Percentiles rank a stretch among this genome's conserved stretches.
Conservation (phyloP, 257 asterid genomes). For the Rhazya stricta region DNA sequence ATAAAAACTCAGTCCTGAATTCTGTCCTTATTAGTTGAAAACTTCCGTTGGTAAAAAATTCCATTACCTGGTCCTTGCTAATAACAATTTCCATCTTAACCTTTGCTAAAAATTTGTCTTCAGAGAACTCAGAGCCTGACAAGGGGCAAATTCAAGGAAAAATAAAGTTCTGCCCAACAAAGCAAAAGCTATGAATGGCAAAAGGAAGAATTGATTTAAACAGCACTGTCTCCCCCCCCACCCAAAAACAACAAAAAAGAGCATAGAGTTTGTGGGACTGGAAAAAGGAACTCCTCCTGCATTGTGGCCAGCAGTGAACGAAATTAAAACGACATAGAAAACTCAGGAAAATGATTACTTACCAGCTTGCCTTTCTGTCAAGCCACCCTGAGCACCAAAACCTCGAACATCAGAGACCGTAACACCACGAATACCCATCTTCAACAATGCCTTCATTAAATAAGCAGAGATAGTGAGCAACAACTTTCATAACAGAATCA, state of each 20-base stretch:
- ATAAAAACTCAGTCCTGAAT: neutral
- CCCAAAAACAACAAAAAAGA: neutral
- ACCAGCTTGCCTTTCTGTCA: conserved; percentile 94
- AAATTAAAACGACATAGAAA: neutral
- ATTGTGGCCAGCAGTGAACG: neutral
- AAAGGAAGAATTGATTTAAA: neutral
- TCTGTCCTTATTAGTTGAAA: neutral
- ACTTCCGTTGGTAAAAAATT: conserved; percentile 5
- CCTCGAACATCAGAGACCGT: conserved; percentile 95
- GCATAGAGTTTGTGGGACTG: neutral
- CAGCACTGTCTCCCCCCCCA: neutral
- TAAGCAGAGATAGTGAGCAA: conserved; percentile 16
- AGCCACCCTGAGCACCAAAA: conserved; percentile 95
- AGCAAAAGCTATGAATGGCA: neutral
- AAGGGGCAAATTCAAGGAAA: conserved; percentile 11
- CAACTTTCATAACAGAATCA: neutral
- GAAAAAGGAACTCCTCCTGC: neutral
- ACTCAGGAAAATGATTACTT: conserved; percentile 18
- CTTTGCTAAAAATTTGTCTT: conserved; percentile 76
- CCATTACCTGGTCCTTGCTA: conserved; percentile 76
- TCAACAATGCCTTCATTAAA: conserved; percentile 66
- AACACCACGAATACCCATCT: conserved; percentile 92
- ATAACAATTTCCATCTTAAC: conserved; percentile 96
- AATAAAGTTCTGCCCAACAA: neutral
- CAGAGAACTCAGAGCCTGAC: conserved; percentile 89